Evolutionary conservation across 257 asterid genomes (phyloP), one percentile per base, ranked within the genome.

Genomic region (Schizonepeta tenuifolia): DNA sequence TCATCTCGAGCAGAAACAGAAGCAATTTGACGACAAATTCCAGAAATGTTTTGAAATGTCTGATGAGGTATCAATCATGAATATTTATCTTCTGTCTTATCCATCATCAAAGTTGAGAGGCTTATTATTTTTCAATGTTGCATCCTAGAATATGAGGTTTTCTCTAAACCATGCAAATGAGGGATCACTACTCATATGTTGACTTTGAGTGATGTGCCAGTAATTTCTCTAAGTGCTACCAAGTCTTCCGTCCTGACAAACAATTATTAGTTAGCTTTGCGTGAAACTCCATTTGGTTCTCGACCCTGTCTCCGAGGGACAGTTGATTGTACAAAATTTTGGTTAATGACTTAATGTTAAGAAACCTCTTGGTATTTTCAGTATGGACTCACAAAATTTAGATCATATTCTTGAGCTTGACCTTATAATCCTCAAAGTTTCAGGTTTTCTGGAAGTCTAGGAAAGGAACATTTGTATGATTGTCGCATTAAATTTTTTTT

Each of bases 11-110:
- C 92, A 88, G 83, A 95, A 91, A 86, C 85, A 81, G 73, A 80
- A 77, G 74, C 93, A 86, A 13, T 95, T 85, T 71, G 96, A 93
- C 66, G 87, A 84, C 36, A 88, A 87, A 75, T 95, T 88, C 70
- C 86, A 78, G 41, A 84, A 79, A 58, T 69, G 83, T 84, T 95
- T 92, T 79, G 81, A 75, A 74, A 75, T 90, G 79, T 80, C 92
- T 67, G 92, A 86, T 65, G 87, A 85, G 96, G 98, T 95, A 83
- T 43, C 67, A 38, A n/a, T 69, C 66, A 18, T 24, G 72, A 68
- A 43, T 62, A 24, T 54, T 73, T 70, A 58, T 64, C 28, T 74
- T 62, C 43, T 70, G 74, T 53, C 65, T 55, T 63, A 60, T 4
- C 9, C 57, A 41, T 59, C 15, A 11, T 41, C 72, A 36, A 58